These are phyloP conservation scores for Penicillium turbatum DNA, from an alignment of 495 filamentous ascomycete species.

Conservation along the genomic window DNA sequence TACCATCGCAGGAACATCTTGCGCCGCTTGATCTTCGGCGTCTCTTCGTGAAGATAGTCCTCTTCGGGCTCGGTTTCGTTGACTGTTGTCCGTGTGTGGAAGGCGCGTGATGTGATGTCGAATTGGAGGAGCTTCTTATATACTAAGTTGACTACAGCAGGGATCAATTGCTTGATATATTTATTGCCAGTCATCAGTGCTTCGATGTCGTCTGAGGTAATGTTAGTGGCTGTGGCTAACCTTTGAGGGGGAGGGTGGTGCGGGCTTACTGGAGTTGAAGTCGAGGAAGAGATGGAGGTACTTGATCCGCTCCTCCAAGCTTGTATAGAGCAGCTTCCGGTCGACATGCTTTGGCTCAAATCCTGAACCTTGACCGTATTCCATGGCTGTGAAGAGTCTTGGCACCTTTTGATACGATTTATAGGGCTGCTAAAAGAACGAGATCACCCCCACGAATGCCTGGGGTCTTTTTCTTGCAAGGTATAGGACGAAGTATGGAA, in stretches of 20 bases:
- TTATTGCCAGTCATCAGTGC: constrained; percentile 60
- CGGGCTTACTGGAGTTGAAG: constrained; percentile 57
- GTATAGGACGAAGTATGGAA: background rate
- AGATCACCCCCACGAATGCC: background rate
- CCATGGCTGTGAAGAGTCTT: constrained; percentile 7
- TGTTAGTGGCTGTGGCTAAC: background rate
- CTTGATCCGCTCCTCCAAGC: constrained; percentile 60
- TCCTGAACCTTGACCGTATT: constrained; percentile 15
- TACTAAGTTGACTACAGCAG: constrained; percentile 64
- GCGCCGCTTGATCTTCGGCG: constrained; percentile 66
- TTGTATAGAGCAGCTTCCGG: constrained; percentile 64
- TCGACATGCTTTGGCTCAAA: constrained; percentile 53
- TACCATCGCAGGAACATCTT: constrained; percentile 75
- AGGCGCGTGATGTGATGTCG: constrained; percentile 69
- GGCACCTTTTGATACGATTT: background rate
- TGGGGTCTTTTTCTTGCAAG: background rate
- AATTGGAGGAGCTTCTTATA: constrained; percentile 69
- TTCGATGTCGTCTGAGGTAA: constrained; percentile 56
- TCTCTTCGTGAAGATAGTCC: constrained; percentile 55
- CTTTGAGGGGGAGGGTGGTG: background rate
- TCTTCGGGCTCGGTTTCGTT: constrained; percentile 57
- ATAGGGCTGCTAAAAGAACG: background rate
- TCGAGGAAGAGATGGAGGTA: constrained; percentile 71
- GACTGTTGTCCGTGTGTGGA: constrained; percentile 62
- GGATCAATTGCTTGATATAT: constrained; percentile 71